phyloP scores from a whole-genome alignment of 208 protist species.

The Trypanosomatidae sp. region DNA sequence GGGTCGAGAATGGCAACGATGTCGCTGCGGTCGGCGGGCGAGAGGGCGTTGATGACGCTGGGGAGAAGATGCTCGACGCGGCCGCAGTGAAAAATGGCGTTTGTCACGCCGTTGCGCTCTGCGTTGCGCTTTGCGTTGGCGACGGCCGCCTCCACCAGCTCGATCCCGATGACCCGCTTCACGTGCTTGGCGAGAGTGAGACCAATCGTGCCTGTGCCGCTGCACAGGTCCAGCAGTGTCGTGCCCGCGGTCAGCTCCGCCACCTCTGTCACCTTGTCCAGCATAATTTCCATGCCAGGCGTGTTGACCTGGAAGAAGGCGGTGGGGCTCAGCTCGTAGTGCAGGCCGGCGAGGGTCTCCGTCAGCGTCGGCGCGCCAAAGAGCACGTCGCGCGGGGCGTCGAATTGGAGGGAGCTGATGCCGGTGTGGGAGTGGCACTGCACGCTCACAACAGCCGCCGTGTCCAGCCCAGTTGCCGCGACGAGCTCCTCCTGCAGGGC shows the following conservation, averaged over 20 bases:
- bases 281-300: constrained; percentile 82
- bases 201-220: constrained; percentile 96
- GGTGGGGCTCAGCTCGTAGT: constrained; percentile 91
- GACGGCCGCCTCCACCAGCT: constrained; percentile 88
- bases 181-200: constrained; percentile 80
- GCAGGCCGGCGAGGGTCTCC: constrained; percentile 65
- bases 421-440: constrained; percentile 82
- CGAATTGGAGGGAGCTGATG: constrained; percentile 50
- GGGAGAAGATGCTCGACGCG: constrained; percentile 93
- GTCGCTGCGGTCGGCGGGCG: constrained; percentile 42
- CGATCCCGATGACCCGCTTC: constrained; percentile 92
- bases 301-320: constrained; percentile 98
- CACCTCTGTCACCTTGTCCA: constrained; percentile 65
- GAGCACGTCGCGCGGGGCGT: constrained; percentile 62
- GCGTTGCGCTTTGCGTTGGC: constrained; percentile 89
- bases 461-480: constrained; percentile 20
- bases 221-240: constrained; percentile 95
- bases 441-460: constrained; percentile 56
- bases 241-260: constrained; percentile 56
- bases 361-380: constrained; percentile 65
- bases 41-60: constrained; percentile 46
- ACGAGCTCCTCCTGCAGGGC: constrained; percentile 29
- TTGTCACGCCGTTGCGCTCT: constrained; percentile 79
- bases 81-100: constrained; percentile 86
- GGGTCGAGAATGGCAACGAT: constrained; percentile 92